Evolutionary conservation across 2,329 filamentous ascomycete species (phyloP).

Genomic region (Fusarium subglutinans): DNA sequence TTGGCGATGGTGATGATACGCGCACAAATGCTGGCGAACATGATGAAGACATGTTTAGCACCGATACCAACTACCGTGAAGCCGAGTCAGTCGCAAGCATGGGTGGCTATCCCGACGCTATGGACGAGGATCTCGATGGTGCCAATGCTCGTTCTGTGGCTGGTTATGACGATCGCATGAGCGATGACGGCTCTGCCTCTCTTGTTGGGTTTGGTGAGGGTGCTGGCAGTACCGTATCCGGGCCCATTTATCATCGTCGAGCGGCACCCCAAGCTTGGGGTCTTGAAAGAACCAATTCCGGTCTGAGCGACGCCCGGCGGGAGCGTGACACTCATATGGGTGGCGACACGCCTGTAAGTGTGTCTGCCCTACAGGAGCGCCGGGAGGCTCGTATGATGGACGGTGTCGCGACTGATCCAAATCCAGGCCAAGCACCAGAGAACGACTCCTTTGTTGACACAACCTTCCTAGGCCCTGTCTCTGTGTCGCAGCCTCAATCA

Average conservation of each 20-base stretch:
- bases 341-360: conserved; percentile 55
- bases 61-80: conserved; percentile 68
- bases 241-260: conserved; percentile 73
- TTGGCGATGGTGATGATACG: conserved; percentile 64
- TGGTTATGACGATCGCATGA: conserved; percentile 76
- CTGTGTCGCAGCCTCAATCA: conserved; percentile 47
- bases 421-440: conserved; percentile 57
- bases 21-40: conserved; percentile 63
- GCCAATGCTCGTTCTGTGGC: conserved; percentile 58
- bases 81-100: conserved; percentile 68
- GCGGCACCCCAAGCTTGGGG: conserved; percentile 55
- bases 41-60: conserved; percentile 77
- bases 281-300: conserved; percentile 62
- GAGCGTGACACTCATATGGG: conserved; percentile 48
- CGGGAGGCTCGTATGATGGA: conserved; percentile 73
- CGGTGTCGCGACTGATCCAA: conserved; percentile 68
- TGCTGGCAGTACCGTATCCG: conserved; percentile 84
- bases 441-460: conserved; percentile 71
- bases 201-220: conserved; percentile 94
- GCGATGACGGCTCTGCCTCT: conserved; percentile 83
- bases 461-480: conserved; percentile 66
- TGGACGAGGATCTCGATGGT: conserved; percentile 64
- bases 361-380: conserved; percentile 60
- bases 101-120: conserved; percentile 54
- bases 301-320: conserved; percentile 58